Base-by-base conservation (phyloP, 345 rosid species). In the Gynandropsis gynandra region DNA sequence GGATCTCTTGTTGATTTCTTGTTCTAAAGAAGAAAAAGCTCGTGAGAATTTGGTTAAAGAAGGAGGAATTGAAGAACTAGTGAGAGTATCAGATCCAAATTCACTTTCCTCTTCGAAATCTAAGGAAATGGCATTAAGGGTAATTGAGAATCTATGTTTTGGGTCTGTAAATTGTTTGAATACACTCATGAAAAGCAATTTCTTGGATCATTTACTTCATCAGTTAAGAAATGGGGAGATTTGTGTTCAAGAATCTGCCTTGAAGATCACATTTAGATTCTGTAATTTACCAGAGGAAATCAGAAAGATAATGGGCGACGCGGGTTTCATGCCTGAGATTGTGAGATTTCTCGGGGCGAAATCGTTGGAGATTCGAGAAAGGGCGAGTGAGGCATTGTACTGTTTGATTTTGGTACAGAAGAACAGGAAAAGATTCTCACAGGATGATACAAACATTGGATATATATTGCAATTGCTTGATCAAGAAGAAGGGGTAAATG, bases 241-340 rank as follows among this genome's bases (percentile, higher is more conserved):
- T 53, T 74, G 69, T 2, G 65, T 74, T 53, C 92, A 87, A 62
- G 92, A 80, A 62, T 57, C 69, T 41, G 78, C 86, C 2, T 46
- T 87, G n/a, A 80, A 87, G 62, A 76, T 71, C 9, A 71, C 86
- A 13, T 70, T 8, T 16, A 77, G 64, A 68, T 72, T 87, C 1
- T 75, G 71, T 56, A 62, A 61, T 10, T 47, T 74, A 18, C 71
- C 84, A 1, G 80, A 67, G 51, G 88, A 75, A 42, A 67, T 77
- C 8, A 79, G 61, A 41, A 74, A 59, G 46, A 68, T 69, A 47
- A 63, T 87, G 78, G 89, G 88, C 0, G 82, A 76, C 19, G 65
- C 82, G 1, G 92, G 92, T 42, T 83, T 80, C 64, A 79, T 83
- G 73, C 48, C 76, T 0, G 89, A 83, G 65, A 68, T 83, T 35